Percentiles rank a stretch among this genome's conserved stretches.
Evolutionary conservation across 768 basidiomycete genomes (phyloP).

Genomic region (Naganishia friedmannii): DNA sequence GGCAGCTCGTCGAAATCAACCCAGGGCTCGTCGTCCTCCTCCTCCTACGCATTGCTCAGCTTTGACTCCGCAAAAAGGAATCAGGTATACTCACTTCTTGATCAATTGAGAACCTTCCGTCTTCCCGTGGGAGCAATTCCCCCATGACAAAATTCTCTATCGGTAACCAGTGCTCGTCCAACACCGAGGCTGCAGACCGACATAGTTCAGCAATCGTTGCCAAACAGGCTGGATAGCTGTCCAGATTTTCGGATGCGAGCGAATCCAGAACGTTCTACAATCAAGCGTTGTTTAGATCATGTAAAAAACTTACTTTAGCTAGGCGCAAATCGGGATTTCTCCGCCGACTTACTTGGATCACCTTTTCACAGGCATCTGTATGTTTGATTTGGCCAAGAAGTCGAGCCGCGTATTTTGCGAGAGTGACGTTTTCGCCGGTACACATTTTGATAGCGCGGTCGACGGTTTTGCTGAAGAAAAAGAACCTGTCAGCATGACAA

Average conservation of each 20-base stretch:
- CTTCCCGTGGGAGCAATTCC: conserved; percentile 54
- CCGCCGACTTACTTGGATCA: conserved; percentile 62
- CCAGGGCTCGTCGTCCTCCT: conserved; percentile 63
- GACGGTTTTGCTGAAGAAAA: conserved; percentile 59
- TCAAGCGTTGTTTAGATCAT: neutral
- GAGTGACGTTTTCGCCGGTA: conserved; percentile 61
- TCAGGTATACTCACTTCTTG: conserved; percentile 1
- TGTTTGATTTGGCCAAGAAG: conserved; percentile 64
- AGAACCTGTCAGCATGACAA: conserved; percentile 7
- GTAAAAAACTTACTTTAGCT: neutral
- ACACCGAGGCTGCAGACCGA: conserved; percentile 64
- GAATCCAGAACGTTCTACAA: neutral
- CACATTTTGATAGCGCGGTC: conserved; percentile 66
- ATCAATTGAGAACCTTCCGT: conserved; percentile 52
- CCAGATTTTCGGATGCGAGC: conserved; percentile 47
- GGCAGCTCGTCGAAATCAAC: conserved; percentile 64
- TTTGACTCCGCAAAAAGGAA: neutral
- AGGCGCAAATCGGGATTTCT: neutral
- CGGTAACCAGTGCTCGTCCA: conserved; percentile 57
- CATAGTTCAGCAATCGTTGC: conserved; percentile 74
- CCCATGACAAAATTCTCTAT: conserved; percentile 37
- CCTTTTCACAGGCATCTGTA: conserved; percentile 57
- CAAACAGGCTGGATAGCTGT: conserved; percentile 64
- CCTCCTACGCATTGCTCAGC: conserved; percentile 5
- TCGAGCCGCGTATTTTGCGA: conserved; percentile 83